phyloP scores from a whole-genome alignment of 176 grass and related monocot species.

The Carex cristatella region DNA sequence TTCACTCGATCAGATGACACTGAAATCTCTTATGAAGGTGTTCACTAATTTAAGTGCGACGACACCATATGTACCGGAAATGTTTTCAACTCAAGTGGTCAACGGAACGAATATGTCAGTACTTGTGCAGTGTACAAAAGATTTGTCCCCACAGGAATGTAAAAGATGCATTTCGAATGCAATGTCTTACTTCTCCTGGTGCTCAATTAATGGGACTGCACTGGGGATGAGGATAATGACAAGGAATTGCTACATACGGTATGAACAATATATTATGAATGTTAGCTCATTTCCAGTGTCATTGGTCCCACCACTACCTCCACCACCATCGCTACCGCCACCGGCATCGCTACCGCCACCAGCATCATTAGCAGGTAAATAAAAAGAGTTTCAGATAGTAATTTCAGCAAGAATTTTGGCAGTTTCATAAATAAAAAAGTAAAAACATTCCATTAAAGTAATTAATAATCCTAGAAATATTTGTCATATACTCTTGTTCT shows the following conservation, averaged over 20 bases:
- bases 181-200: neutral
- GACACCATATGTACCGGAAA: neutral
- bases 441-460: neutral
- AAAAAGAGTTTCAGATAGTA: neutral
- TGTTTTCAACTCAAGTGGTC: neutral
- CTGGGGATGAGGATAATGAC: neutral
- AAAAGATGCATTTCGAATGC: neutral
- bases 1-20: neutral
- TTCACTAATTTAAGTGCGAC: neutral
- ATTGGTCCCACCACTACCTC: neutral
- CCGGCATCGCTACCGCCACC: neutral
- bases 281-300: neutral
- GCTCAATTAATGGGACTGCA: neutral
- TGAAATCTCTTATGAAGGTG: neutral
- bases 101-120: neutral
- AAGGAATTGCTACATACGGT: neutral
- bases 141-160: slow-evolving; percentile 2
- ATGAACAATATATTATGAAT: neutral
- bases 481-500: neutral
- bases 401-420: neutral
- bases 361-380: neutral
- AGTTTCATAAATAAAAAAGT: neutral
- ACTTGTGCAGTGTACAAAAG: slow-evolving; percentile 20
- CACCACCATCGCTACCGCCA: neutral
- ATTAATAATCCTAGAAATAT: neutral